Percentiles rank a stretch among this genome's conserved stretches.
Conservation (phyloP, 768 basidiomycete genomes). For the Filobasidium wieringae region DNA sequence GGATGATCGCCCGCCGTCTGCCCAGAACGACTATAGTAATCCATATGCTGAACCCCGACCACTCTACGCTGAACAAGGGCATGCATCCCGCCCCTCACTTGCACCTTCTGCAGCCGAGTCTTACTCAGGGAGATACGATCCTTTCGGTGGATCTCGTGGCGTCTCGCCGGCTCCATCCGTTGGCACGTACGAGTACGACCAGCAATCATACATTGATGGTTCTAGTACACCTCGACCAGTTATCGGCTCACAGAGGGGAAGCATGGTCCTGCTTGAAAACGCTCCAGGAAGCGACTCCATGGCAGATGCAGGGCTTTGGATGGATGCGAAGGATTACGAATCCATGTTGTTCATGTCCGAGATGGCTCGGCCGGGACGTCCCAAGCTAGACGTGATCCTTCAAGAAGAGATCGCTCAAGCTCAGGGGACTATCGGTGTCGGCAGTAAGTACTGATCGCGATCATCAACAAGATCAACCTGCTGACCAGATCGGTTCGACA, state of each 20-base stretch:
- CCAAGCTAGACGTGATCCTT: slow-evolving; percentile 52
- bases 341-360: slow-evolving; percentile 55
- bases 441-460: slow-evolving; percentile 46
- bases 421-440: slow-evolving; percentile 52
- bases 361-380: slow-evolving; percentile 54
- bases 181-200: slow-evolving; percentile 3
- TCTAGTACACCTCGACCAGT: slow-evolving; percentile 12
- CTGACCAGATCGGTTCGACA: slow-evolving; percentile 26
- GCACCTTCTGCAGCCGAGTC: slow-evolving; percentile 25
- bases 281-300: neutral
- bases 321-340: slow-evolving; percentile 51
- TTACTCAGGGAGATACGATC: slow-evolving; percentile 19
- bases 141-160: slow-evolving; percentile 5
- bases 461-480: neutral
- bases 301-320: slow-evolving; percentile 31
- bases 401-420: slow-evolving; percentile 54
- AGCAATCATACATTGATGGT: slow-evolving; percentile 24
- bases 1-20: neutral
- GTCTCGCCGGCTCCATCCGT: slow-evolving; percentile 26
- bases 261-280: slow-evolving; percentile 32
- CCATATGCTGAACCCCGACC: slow-evolving; percentile 1
- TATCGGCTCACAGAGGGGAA: slow-evolving; percentile 19
- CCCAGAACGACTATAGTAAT: neutral
- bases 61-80: too few species aligned
- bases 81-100: slow-evolving; percentile 9